phyloP scores from a whole-genome alignment of 2,329 filamentous ascomycete genomes.

The Aspergillus pseudoterreus region DNA sequence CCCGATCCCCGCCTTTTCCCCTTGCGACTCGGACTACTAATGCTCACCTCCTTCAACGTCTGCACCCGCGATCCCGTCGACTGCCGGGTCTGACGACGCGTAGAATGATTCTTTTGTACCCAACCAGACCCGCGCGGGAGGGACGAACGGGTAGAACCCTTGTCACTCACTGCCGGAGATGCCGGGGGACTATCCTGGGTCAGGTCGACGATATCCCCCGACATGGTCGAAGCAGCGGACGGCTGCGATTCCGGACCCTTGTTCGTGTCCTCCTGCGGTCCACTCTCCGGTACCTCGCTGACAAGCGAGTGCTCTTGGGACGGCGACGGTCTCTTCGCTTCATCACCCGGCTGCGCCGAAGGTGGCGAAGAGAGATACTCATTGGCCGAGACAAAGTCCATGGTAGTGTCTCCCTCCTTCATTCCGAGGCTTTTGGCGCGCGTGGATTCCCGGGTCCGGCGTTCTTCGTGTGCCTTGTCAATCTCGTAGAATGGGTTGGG shows the following conservation, averaged over 20 bases:
- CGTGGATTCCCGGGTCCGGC: constrained; percentile 4
- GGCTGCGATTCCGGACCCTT: not conserved
- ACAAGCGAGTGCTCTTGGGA: constrained; percentile 9
- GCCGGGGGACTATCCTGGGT: constrained; percentile 34
- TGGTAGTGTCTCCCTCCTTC: constrained; percentile 3
- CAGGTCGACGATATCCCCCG: constrained; percentile 30
- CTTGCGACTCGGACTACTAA: constrained; percentile 14
- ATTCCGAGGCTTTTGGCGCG: constrained; percentile 1
- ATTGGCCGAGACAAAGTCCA: constrained; percentile 5
- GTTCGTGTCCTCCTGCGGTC: not conserved
- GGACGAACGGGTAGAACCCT: constrained; percentile 26
- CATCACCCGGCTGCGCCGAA: not conserved
- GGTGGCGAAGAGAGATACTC: constrained; percentile 11
- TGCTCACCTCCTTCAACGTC: constrained; percentile 16
- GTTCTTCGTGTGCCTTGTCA: constrained; percentile 19
- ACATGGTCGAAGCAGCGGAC: constrained; percentile 7
- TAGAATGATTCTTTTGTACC: constrained; percentile 24
- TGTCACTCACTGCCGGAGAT: constrained; percentile 25
- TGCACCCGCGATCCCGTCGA: constrained; percentile 17
- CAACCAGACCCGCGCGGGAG: constrained; percentile 27
- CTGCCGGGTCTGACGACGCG: constrained; percentile 16
- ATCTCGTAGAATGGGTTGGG: constrained; percentile 32
- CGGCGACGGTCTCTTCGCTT: not conserved
- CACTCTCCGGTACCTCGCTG: constrained; percentile 9
- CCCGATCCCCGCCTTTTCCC: constrained; percentile 1